Evolutionary conservation across 164 flowering plant species (phyloP).

Genomic region (Chloranthus sessilifolius): DNA sequence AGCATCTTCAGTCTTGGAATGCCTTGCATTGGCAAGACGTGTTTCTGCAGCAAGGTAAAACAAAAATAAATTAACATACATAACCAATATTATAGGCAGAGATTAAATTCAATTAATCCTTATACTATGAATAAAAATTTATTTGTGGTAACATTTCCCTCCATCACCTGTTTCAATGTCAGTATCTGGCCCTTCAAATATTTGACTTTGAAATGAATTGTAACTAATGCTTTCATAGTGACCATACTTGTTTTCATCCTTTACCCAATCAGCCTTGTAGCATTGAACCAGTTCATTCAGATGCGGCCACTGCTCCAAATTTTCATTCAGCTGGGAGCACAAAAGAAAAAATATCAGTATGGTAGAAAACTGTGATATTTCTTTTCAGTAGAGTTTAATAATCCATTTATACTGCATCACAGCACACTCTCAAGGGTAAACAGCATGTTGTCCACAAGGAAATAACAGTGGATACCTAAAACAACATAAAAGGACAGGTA

Average conservation of each 20-base stretch:
- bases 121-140: neutral
- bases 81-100: neutral
- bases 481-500: no score
- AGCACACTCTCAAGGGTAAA: neutral
- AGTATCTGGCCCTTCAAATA: conserved; percentile 96
- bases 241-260: conserved; percentile 91
- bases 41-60: conserved; percentile 48
- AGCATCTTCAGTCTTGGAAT: conserved; percentile 51
- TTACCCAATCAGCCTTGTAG: conserved; percentile 90
- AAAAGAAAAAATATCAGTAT: neutral
- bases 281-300: conserved; percentile 85
- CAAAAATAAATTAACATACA: neutral
- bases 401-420: neutral
- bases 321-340: conserved; percentile 64
- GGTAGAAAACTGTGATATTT: neutral
- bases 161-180: conserved; percentile 86
- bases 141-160: neutral
- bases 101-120: neutral
- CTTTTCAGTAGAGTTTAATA: neutral
- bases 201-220: conserved; percentile 61
- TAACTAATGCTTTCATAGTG: conserved; percentile 68
- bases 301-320: conserved; percentile 98
- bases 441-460: neutral
- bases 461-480: neutral
- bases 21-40: conserved; percentile 68